These are phyloP conservation scores for Jaapia argillacea DNA, from an alignment of 768 basidiomycete species.

Conservation along the genomic window DNA sequence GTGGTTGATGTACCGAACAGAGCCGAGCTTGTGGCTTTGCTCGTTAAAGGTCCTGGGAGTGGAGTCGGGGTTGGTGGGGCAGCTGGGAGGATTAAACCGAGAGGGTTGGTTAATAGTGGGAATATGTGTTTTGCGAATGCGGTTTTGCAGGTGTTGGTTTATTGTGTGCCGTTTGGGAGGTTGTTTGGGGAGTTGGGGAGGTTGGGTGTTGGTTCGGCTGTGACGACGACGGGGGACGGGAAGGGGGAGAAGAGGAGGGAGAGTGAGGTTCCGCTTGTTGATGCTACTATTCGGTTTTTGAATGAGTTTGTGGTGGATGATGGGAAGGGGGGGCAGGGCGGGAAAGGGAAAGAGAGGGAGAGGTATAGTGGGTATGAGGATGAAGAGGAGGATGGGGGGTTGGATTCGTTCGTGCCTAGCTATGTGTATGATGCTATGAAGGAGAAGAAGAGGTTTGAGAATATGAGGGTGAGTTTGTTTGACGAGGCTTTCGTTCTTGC, in stretches of 20 bases:
- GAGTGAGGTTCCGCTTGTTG: conserved; percentile 45
- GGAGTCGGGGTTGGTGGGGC: too few relatives aligned
- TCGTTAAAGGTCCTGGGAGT: too few relatives aligned
- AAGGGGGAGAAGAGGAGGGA: conserved; percentile 20
- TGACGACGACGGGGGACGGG: conserved; percentile 17
- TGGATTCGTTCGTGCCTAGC: conserved; percentile 74
- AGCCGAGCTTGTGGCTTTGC: conserved; percentile 42
- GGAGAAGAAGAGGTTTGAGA: conserved; percentile 87
- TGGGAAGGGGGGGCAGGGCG: conserved; percentile 18
- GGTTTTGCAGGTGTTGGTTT: conserved; percentile 83
- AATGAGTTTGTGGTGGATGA: conserved; percentile 51
- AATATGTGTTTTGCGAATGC: conserved; percentile 99
- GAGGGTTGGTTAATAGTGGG: conserved; percentile 88
- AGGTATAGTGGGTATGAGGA: conserved; percentile 25
- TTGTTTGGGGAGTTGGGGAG: conserved; percentile 66
- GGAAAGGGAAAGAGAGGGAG: conserved; percentile 12
- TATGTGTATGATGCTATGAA: conserved; percentile 90
- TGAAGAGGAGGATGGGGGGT: conserved; percentile 37
- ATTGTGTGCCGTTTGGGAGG: conserved; percentile 78
- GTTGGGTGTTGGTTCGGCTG: conserved; percentile 34
- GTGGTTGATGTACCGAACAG: conserved; percentile 20
- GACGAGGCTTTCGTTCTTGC: too few relatives aligned
- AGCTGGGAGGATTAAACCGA: conserved; percentile 51
- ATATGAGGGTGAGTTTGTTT: conserved; percentile 63
- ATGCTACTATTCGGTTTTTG: conserved; percentile 65